These are phyloP conservation scores for Triticum monococcum DNA, from an alignment of 176 grass and related monocot genomes.

Conservation along the genomic window DNA sequence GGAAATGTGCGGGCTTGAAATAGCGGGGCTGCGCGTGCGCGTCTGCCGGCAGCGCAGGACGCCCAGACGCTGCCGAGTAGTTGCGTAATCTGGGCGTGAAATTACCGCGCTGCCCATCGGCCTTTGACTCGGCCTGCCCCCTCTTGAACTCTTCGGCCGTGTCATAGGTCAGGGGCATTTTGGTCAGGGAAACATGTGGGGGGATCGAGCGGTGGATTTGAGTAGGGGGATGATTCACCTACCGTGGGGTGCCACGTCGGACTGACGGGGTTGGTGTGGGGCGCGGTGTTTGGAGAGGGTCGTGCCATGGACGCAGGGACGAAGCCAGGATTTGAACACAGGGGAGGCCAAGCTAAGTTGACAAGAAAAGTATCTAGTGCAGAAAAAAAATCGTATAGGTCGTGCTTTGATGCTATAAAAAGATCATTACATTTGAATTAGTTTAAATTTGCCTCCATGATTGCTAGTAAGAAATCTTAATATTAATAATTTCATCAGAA, in stretches of 20 bases:
- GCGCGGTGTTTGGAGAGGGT: neutral
- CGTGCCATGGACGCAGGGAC: neutral
- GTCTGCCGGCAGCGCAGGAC: neutral
- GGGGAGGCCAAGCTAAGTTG: too few species aligned
- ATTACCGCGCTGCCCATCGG: slow-evolving; percentile 15
- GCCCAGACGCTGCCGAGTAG: slow-evolving; percentile 46
- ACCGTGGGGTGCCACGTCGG: slow-evolving; percentile 30
- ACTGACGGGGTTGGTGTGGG: slow-evolving; percentile 29
- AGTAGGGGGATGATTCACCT: slow-evolving; percentile 41
- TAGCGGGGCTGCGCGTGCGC: neutral
- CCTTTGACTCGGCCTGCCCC: neutral
- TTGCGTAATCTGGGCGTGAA: slow-evolving; percentile 27
- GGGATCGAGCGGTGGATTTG: slow-evolving; percentile 8
- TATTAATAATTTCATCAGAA: too few species aligned
- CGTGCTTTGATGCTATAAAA: too few species aligned
- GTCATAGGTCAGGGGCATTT: neutral
- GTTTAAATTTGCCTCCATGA: too few species aligned
- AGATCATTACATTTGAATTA: too few species aligned
- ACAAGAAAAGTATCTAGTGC: too few species aligned
- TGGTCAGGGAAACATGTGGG: neutral
- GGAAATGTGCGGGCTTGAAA: slow-evolving; percentile 29
- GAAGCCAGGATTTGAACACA: too few species aligned
- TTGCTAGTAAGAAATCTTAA: too few species aligned
- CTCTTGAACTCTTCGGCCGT: neutral
- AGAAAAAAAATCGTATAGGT: too few species aligned